A percentile compares a stretch with the other conserved stretches of the same genome.
Evolutionary conservation across 2,329 filamentous ascomycete species (phyloP).

Genomic region (Fusarium zealandicum): DNA sequence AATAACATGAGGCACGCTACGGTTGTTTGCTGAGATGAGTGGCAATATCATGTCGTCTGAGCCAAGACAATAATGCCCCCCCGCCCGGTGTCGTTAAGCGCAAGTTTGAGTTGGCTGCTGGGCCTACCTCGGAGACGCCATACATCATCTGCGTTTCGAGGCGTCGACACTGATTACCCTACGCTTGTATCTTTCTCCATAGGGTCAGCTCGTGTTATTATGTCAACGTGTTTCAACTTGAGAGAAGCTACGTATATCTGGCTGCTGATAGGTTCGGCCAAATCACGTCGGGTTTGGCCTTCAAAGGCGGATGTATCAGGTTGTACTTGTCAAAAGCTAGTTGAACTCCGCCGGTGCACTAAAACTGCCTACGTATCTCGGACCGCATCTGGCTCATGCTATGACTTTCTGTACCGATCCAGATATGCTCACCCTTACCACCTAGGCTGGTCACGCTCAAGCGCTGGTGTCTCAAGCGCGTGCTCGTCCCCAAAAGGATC

Average conservation of each 20-base stretch:
- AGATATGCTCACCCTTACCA: constrained; percentile 35
- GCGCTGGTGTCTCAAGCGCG: constrained; percentile 58
- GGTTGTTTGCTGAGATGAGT: background rate
- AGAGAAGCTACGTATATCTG: too few species aligned
- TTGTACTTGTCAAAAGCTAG: background rate
- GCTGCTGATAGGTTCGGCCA: too few species aligned
- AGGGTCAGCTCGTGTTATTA: too few species aligned
- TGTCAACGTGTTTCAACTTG: too few species aligned
- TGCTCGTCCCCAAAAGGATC: constrained; percentile 89
- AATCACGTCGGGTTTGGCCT: too few species aligned
- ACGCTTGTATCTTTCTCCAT: too few species aligned
- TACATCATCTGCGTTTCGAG: too few species aligned
- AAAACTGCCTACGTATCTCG: too few species aligned
- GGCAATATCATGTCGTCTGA: constrained; percentile 8
- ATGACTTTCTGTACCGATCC: background rate
- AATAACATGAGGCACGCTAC: background rate
- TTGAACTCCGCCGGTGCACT: too few species aligned
- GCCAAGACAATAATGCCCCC: constrained; percentile 2
- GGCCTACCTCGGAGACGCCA: background rate
- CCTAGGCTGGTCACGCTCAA: constrained; percentile 43
- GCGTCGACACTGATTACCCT: too few species aligned
- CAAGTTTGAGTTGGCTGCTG: constrained; percentile 18
- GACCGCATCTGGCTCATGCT: background rate
- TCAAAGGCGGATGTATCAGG: too few species aligned
- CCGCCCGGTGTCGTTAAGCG: constrained; percentile 4